Evolutionary conservation across 768 basidiomycete species (phyloP), one percentile per base, ranked within the genome.

Genomic region (Boletus vinaceobasis): DNA sequence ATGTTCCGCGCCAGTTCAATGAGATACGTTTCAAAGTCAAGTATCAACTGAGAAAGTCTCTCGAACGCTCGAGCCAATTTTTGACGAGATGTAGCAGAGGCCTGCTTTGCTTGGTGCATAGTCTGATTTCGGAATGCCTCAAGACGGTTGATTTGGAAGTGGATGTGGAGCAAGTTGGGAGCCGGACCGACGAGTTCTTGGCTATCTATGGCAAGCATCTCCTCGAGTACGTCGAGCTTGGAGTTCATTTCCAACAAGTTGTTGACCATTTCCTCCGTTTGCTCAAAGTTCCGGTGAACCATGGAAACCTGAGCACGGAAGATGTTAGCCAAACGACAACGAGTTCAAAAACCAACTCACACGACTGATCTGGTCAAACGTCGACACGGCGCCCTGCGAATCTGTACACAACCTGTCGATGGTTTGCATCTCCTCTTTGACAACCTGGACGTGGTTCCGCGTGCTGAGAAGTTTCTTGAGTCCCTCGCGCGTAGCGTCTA

Each of bases 51-150:
- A 56, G 90, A 89, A 10, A 98, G 77, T 15, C 89, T 85, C 68
- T 93, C 90, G 65, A 99, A 98, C 77, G 87, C 87, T 46, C 84
- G 81, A 7, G 80, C 76, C 36, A 93, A 77, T 11, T 88, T 93
- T 39, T 77, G 74, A 51, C 86, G 82, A 4, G 86, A 85, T 39
- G 79, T 76, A 0, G 83, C 73, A 14, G 86, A 85, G 6, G 89
- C 86, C 55, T 86, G 82, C 73, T 94, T 96, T 15, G 96, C 95
- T 67, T 93, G 88, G 62, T 94, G 93, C 79, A 98, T 83, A 11
- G 93, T 93, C 68, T 96, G 87, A 65, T 98, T 98, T 2, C 94
- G 83, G 73, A 99, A 99, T 3, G 81, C 80, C 68, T 98, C 95
- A 33, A 99, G 86, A 62, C 91, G 90, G 58, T 88, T 94, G 56